Base-by-base conservation (phyloP, 2,329 filamentous ascomycete genomes). In the Scedosporium boydii region DNA sequence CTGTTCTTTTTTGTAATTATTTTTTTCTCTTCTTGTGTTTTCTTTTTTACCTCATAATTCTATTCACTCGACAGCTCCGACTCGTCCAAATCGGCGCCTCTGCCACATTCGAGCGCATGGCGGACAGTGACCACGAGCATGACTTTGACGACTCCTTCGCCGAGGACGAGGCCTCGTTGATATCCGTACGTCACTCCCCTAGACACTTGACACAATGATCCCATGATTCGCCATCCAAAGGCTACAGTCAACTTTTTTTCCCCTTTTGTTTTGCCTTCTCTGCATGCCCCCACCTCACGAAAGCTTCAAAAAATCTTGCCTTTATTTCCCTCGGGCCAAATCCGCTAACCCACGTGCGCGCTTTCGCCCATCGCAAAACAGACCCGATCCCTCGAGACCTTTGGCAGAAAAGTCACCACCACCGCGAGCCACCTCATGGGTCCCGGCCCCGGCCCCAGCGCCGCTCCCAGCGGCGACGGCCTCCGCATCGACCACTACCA, bases 371-470 rank as follows among this genome's bases (percentile, higher is more conserved):
- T 27, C 27, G 63, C 65, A 63, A 66, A 58, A 59, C 70, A 96
- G 92, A 87, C 91, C 62, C 89, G 91, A 69, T 90, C 95, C 67
- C 80, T 98, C 69, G 93, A 97, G 77, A 90, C 91, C 62, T 97
- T 99, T 76, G 87, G 92, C 68, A 87, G 93, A 72, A 99, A 97
- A 77, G 92, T 98, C 66, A 95, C 93, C 34, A 91, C 91, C 29
- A 98, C 95, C 21, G 95, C 95, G 63, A 90, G 87, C 70, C 92
- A 96, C 74, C 82, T 99, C 68, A 96, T 98, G 70, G 88, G 84
- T 55, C 86, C 88, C 57, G 64, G 76, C 75, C 74, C 81, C 73
- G 68, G 34, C 34, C 34, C 34, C 34, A 38, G 34, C 34, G 34
- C 34, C 34, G 34, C 34, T 38, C 34, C 79, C 70, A 69, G 81